Conservation (phyloP, 352 stramenopile genomes). For the Phytophthora boehmeriae region DNA sequence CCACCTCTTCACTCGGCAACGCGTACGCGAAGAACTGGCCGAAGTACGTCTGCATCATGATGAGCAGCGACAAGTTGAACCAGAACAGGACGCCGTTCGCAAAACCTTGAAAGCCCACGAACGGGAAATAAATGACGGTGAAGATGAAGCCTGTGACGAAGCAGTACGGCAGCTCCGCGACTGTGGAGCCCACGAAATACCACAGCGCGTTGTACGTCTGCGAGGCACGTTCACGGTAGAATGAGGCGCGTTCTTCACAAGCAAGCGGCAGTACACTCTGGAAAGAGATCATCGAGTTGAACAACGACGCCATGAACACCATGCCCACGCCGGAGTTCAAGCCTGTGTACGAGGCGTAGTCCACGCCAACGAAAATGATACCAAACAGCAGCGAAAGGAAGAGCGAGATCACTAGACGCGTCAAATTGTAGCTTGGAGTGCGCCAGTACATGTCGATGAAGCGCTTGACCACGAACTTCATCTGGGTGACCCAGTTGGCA, state of each 20-base stretch:
- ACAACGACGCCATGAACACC: conserved; percentile 78
- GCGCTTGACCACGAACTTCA: conserved; percentile 34
- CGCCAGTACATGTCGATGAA: conserved; percentile 48
- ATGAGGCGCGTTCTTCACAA: conserved; percentile 78
- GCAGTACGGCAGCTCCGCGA: conserved; percentile 39
- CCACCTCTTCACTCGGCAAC: conserved; percentile 43
- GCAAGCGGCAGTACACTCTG: conserved; percentile 74
- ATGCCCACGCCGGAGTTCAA: conserved; percentile 56
- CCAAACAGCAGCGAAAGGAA: conserved; percentile 75
- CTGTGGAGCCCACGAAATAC: conserved; percentile 61
- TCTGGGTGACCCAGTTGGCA: conserved; percentile 24
- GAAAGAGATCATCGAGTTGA: conserved; percentile 67
- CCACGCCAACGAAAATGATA: conserved; percentile 52
- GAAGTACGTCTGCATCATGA: conserved; percentile 49
- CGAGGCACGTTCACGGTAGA: conserved; percentile 66
- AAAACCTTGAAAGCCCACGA: conserved; percentile 87
- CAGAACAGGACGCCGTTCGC: conserved; percentile 41
- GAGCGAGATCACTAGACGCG: conserved; percentile 58
- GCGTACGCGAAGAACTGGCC: conserved; percentile 34
- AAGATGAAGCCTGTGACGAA: conserved; percentile 46
- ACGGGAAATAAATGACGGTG: conserved; percentile 73
- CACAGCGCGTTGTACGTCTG: conserved; percentile 36
- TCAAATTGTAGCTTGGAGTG: conserved; percentile 72
- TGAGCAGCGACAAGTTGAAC: conserved; percentile 44
- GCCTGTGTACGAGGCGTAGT: conserved; percentile 39